These are phyloP conservation scores for Symmetrospora coprosmae DNA, from an alignment of 768 basidiomycete species.

Conservation along the genomic window DNA sequence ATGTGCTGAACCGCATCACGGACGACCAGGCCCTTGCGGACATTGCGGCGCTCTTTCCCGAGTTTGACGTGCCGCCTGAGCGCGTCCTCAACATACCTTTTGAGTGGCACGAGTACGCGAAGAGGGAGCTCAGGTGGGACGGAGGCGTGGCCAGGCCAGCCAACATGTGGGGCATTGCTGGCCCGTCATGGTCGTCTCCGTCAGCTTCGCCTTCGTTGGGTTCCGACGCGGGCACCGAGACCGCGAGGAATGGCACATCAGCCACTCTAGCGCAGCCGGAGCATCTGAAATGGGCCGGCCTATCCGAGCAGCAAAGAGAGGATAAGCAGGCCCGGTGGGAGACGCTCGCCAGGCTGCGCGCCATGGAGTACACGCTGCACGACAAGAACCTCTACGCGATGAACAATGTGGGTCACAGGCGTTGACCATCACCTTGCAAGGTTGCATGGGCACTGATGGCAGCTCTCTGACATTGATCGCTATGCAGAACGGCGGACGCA, in stretches of 20 bases:
- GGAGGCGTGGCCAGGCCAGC: conserved; percentile 27
- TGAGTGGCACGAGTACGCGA: conserved; percentile 32
- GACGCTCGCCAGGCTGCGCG: conserved; percentile 27
- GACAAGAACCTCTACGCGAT: conserved; percentile 35
- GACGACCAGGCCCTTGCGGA: conserved; percentile 25
- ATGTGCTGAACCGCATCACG: conserved; percentile 34
- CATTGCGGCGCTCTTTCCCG: conserved; percentile 29
- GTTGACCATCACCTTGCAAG: neutral
- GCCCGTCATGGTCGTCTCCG: neutral
- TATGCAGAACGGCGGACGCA: conserved; percentile 34
- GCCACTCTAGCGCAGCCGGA: conserved; percentile 19
- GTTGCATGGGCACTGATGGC: neutral
- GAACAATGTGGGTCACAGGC: conserved; percentile 30
- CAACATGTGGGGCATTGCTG: conserved; percentile 29
- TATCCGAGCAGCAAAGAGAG: no score
- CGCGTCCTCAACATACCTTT: conserved; percentile 33
- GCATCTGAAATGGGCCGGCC: no score
- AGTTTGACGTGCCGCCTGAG: conserved; percentile 27
- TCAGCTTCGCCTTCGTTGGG: no score
- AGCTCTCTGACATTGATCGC: neutral
- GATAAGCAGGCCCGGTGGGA: no score
- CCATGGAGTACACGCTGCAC: conserved; percentile 33
- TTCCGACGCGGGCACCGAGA: no score
- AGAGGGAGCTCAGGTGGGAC: conserved; percentile 31
- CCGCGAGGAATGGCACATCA: no score